These are phyloP conservation scores for Quercus variabilis DNA, from an alignment of 306 rosid species.

Conservation along the genomic window DNA sequence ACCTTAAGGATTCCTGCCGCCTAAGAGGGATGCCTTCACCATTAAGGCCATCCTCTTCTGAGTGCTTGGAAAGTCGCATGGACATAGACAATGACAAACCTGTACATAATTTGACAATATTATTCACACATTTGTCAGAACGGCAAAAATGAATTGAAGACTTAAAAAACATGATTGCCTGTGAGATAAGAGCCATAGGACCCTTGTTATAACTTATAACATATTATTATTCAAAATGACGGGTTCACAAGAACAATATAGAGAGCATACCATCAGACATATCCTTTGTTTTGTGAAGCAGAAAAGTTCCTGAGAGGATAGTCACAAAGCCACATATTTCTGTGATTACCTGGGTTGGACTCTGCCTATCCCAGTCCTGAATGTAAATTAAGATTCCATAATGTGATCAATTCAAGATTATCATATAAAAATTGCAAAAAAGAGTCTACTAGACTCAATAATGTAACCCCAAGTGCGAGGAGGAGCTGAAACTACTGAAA, in stretches of 20 bases:
- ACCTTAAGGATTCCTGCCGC: conserved; percentile 71
- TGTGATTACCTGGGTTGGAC: conserved; percentile 97
- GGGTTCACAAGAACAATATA: not conserved
- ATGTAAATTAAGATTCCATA: conserved; percentile 23
- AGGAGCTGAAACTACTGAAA: not conserved
- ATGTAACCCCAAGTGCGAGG: conserved; percentile 7
- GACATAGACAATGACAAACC: conserved; percentile 44
- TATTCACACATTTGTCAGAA: not conserved
- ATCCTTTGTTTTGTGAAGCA: conserved; percentile 98
- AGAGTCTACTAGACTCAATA: not conserved
- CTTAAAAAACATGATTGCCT: not conserved
- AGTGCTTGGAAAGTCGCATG: conserved; percentile 62
- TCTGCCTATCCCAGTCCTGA: conserved; percentile 99
- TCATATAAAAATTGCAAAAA: conserved; percentile 13
- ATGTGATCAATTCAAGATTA: conserved; percentile 9
- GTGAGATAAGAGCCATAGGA: not conserved
- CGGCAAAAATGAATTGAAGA: not conserved
- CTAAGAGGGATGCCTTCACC: conserved; percentile 92
- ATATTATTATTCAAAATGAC: not conserved
- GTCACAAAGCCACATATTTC: conserved; percentile 99
- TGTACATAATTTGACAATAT: conserved; percentile 26
- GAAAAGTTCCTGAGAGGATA: conserved; percentile 97
- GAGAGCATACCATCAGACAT: conserved; percentile 78
- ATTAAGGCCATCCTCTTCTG: conserved; percentile 66
- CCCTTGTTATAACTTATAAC: not conserved